Evolutionary conservation across 1,284 basidiomycete genomes (phyloP).

Genomic region (Cryptococcus sp.): DNA sequence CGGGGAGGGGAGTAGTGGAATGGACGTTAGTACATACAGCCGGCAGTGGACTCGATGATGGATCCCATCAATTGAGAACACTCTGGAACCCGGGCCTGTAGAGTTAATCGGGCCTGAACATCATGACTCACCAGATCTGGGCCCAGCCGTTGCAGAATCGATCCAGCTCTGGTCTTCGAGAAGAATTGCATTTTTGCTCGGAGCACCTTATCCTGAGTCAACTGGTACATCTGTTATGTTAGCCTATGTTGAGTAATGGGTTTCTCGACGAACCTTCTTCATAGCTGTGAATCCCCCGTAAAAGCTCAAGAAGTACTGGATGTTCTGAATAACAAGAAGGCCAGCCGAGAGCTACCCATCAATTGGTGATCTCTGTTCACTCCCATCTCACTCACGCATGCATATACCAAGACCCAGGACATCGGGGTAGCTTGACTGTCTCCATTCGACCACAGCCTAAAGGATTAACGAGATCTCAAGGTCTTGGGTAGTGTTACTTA

Average conservation of each 20-base stretch:
- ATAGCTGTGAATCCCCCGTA: conserved; percentile 21
- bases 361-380: too few species aligned
- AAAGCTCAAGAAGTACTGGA: conserved; percentile 13
- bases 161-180: conserved; percentile 29
- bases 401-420: conserved; percentile 20
- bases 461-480: background rate
- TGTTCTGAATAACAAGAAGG: conserved; percentile 7
- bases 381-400: conserved; percentile 10
- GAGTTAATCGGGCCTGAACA: background rate
- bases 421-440: background rate
- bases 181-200: conserved; percentile 32
- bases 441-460: background rate
- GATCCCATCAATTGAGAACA: background rate
- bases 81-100: background rate
- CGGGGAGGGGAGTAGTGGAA: background rate
- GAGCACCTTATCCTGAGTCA: conserved; percentile 28
- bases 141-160: conserved; percentile 34
- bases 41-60: background rate
- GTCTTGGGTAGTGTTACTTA: conserved; percentile 7
- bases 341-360: conserved; percentile 6
- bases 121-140: conserved; percentile 23
- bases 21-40: background rate
- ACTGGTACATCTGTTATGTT: too few species aligned
- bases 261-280: conserved; percentile 11
- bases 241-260: background rate